Evolutionary conservation across 495 filamentous ascomycete genomes (phyloP).

Genomic region (Letharia lupina): DNA sequence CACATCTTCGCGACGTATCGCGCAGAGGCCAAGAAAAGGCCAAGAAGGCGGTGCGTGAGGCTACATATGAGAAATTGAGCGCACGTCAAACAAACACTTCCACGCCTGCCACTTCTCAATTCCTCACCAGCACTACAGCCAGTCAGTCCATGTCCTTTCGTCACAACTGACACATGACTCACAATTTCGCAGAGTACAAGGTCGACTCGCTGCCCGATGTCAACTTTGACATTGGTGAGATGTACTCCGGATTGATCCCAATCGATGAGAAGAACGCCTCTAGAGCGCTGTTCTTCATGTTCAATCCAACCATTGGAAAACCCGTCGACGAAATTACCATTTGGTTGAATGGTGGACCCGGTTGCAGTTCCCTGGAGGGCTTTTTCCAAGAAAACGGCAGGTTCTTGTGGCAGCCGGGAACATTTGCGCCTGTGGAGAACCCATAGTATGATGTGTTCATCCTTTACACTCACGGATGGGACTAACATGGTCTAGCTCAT

Average conservation of each 20-base stretch:
- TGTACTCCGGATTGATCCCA: conserved; percentile 65
- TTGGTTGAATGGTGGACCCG: conserved; percentile 68
- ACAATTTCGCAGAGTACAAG: conserved; percentile 40
- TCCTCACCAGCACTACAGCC: conserved; percentile 4
- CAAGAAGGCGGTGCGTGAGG: conserved; percentile 5
- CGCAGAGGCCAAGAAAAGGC: neutral
- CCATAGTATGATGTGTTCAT: conserved; percentile 35
- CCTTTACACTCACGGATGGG: no score
- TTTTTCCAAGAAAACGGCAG: conserved; percentile 60
- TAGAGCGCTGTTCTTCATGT: conserved; percentile 44
- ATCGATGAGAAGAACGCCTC: conserved; percentile 50
- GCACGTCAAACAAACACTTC: conserved; percentile 1
- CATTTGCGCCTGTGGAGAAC: conserved; percentile 49
- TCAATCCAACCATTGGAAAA: conserved; percentile 39
- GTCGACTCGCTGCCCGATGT: conserved; percentile 66
- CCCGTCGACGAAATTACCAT: conserved; percentile 60
- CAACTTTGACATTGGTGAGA: conserved; percentile 64
- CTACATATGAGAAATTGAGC: neutral
- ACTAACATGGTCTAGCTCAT: conserved; percentile 28
- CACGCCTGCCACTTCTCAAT: neutral
- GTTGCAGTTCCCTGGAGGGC: conserved; percentile 58
- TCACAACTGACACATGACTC: neutral
- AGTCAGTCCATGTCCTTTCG: neutral
- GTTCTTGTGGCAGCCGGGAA: conserved; percentile 55
- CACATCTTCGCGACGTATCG: neutral